Evolutionary conservation across 2,329 filamentous ascomycete genomes (phyloP), one percentile per base, ranked within the genome.

Genomic region (Fusarium clavum): DNA sequence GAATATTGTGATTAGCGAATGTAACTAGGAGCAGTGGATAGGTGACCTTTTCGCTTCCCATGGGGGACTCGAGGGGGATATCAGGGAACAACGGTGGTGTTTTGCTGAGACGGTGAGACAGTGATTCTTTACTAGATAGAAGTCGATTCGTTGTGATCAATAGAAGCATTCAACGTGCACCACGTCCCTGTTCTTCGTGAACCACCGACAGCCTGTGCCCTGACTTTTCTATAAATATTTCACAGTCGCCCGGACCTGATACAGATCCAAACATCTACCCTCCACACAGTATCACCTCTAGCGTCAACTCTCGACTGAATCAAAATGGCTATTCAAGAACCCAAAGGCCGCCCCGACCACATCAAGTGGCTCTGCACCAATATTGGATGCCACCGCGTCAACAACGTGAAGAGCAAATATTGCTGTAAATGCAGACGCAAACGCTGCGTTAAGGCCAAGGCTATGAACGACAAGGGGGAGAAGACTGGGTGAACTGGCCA

Each of bases 61-160:
- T n/a, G 10, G 18, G 3, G 18, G 18, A 0, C 1, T 38, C 1
- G 6, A 2, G 34, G 6, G n/a, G 18, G 18, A 7, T 0, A 38
- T 4, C 6, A 38, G 10, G 34, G 6, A 38, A 11, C 34, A 38
- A n/a, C 9, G 34, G 9, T 1, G 16, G 5, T 38, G 3, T 1
- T n/a, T 38, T 5, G 8, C 18, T 18, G 5, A 18, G 5, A 11
- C 9, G 12, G 29, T 27, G 8, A 27, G 5, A 29, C 5, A 11
- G 18, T 11, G 18, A 38, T 38, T 11, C 3, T 0, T n/a, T 38
- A n/a, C 12, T n/a, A n/a, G 18, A 12, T 38, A 38, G 34, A 1
- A n/a, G 5, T 9, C 32, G 2, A 34, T 9, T 9, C 1, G 8
- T 34, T 2, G 16, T 11, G 32, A 18, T 38, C 5, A n/a, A 38